Percentiles rank a stretch among this genome's conserved stretches.
These are phyloP conservation scores for Boletus sensibilis DNA, from an alignment of 768 basidiomycete species.

Conservation along the genomic window DNA sequence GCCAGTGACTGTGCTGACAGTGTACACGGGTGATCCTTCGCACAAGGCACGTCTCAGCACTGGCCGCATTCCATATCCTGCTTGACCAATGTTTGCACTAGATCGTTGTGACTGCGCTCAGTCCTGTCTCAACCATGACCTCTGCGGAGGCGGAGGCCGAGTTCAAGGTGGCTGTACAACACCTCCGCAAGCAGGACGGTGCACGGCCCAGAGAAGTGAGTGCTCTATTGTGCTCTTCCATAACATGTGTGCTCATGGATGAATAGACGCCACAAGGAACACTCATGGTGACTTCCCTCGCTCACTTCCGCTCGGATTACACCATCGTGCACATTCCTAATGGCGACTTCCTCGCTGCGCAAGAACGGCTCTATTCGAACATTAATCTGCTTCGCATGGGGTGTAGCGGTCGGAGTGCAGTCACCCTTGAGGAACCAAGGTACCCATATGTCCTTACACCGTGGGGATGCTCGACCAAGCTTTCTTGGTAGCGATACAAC, in stretches of 20 bases:
- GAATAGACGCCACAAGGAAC: slow-evolving; percentile 60
- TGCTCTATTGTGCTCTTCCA: neutral
- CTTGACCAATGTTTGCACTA: slow-evolving; percentile 28
- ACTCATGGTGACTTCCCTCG: slow-evolving; percentile 80
- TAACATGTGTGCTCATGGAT: slow-evolving; percentile 6
- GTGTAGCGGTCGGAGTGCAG: slow-evolving; percentile 71
- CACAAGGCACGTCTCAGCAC: slow-evolving; percentile 50
- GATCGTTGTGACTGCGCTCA: slow-evolving; percentile 61
- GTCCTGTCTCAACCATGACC: slow-evolving; percentile 42
- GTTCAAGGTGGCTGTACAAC: slow-evolving; percentile 60
- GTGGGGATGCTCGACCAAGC: slow-evolving; percentile 7
- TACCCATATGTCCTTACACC: slow-evolving; percentile 14
- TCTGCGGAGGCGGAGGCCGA: slow-evolving; percentile 47
- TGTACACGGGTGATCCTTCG: slow-evolving; percentile 72
- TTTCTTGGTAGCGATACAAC: slow-evolving; percentile 59
- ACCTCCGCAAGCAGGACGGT: slow-evolving; percentile 60
- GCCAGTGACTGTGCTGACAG: slow-evolving; percentile 59
- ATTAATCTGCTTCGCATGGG: slow-evolving; percentile 85
- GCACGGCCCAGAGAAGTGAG: slow-evolving; percentile 70
- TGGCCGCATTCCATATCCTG: neutral
- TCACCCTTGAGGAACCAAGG: slow-evolving; percentile 79
- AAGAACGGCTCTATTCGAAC: slow-evolving; percentile 73
- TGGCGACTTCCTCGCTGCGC: slow-evolving; percentile 59
- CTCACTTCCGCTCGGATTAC: slow-evolving; percentile 85
- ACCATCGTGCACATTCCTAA: slow-evolving; percentile 78